These are phyloP conservation scores for Fraxinus quadrangulata DNA, from an alignment of 257 asterid species.

Conservation along the genomic window DNA sequence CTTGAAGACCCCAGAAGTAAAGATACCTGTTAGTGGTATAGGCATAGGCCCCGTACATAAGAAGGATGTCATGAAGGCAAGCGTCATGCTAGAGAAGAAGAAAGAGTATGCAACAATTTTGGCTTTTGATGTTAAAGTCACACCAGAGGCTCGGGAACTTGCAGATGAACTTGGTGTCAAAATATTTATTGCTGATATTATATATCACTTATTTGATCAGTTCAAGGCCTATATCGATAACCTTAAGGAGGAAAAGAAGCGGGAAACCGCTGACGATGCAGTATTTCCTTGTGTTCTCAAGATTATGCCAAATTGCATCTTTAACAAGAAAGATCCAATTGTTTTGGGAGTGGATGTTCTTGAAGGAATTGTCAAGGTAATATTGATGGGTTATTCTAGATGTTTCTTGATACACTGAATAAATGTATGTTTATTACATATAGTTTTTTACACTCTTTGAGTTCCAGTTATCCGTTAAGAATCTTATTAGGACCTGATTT, in stretches of 20 bases:
- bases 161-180: conserved; percentile 90
- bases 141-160: conserved; percentile 88
- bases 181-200: conserved; percentile 84
- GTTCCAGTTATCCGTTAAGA: neutral
- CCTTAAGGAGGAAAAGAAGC: conserved; percentile 93
- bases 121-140: conserved; percentile 94
- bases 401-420: neutral
- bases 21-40: conserved; percentile 95
- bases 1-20: conserved; percentile 87
- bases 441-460: neutral
- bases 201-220: conserved; percentile 88
- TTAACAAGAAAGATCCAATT: conserved; percentile 96
- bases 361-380: conserved; percentile 84
- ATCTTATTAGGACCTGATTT: neutral
- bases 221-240: conserved; percentile 92
- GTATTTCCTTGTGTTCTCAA: conserved; percentile 94
- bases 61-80: conserved; percentile 96
- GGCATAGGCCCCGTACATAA: conserved; percentile 95
- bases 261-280: conserved; percentile 89
- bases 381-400: no score
- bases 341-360: conserved; percentile 90
- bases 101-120: conserved; percentile 87
- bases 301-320: conserved; percentile 81
- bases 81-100: conserved; percentile 98
- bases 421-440: neutral